These are phyloP conservation scores for Suillus tomentosus DNA, from an alignment of 768 basidiomycete genomes.

Conservation along the genomic window DNA sequence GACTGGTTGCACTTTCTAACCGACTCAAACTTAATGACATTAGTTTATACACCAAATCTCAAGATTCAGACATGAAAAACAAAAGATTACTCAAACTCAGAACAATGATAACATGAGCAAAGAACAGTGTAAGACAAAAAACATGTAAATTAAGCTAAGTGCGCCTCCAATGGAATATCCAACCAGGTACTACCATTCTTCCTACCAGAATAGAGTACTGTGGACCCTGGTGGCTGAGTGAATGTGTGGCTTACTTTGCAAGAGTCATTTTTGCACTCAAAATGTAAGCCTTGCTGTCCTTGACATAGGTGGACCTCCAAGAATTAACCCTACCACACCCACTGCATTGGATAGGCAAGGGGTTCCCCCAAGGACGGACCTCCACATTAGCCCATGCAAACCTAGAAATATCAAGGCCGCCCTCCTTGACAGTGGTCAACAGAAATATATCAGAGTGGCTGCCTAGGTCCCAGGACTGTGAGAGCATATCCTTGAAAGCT, in stretches of 20 bases:
- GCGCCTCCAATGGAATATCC: not conserved
- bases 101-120: not conserved
- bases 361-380: not conserved
- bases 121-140: not conserved
- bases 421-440: not conserved
- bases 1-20: not conserved
- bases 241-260: not conserved
- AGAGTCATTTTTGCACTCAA: conserved; percentile 3
- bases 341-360: conserved; percentile 7
- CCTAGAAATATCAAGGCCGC: not conserved
- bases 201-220: not conserved
- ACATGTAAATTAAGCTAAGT: not conserved
- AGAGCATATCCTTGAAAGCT: not conserved
- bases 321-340: conserved; percentile 1
- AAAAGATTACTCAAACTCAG: not conserved
- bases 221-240: conserved; percentile 1
- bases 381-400: conserved; percentile 5
- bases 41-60: not conserved
- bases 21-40: too few species aligned
- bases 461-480: not conserved
- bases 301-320: not conserved
- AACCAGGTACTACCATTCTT: conserved; percentile 1
- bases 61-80: not conserved
- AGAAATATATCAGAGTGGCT: not conserved
- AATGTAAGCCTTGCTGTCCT: not conserved